Base-by-base conservation (phyloP, 2,329 filamentous ascomycete species). In the Aspergillus fructus region DNA sequence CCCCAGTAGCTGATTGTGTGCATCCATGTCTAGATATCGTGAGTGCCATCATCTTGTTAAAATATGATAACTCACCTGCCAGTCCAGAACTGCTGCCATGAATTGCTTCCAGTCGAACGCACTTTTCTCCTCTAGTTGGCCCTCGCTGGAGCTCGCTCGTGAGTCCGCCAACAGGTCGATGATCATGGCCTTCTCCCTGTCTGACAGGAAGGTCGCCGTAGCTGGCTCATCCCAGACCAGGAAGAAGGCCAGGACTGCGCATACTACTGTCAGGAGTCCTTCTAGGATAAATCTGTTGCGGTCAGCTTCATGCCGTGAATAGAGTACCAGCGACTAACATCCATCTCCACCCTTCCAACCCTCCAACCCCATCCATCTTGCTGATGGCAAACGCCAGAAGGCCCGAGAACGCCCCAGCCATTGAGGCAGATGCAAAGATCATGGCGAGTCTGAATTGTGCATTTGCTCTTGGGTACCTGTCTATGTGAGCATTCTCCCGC, bases 361-460 rank as follows among this genome's bases (percentile, higher is more conserved):
- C 76, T 3, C 73, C 76, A 4, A 79, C 70, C 1, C 81, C 81
- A 45, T 80, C 75, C 78, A 83, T 81, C 66, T 79, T 76, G 64
- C 74, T 75, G 42, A 83, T 82, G 3, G 68, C 79, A 60, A 74
- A 82, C 2, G 82, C 81, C 0, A 84, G 68, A 15, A 84, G 66
- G 1, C 82, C 81, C 1, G 76, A 77, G 49, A 84, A 80, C 1
- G 79, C 79, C 15, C 81, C 80, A 0, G 81, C 79, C 47, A 83
- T 66, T 33, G 74, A 76, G 1, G 77, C 76, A 0, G 79, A 77
- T 42, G 74, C 76, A 62, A 80, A 80, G 66, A 79, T 76, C 1
- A 81, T 65, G 4, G 78, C 76, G 34, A 77, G 71, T n/a, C 79
- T 71, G 48, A 71, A 67, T 45, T 80, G 79, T 3, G 74, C 68